Percentiles rank a stretch among this genome's conserved stretches.
Conservation (phyloP, 2,329 filamentous ascomycete species). For the Ceratocystis eucalypticola region DNA sequence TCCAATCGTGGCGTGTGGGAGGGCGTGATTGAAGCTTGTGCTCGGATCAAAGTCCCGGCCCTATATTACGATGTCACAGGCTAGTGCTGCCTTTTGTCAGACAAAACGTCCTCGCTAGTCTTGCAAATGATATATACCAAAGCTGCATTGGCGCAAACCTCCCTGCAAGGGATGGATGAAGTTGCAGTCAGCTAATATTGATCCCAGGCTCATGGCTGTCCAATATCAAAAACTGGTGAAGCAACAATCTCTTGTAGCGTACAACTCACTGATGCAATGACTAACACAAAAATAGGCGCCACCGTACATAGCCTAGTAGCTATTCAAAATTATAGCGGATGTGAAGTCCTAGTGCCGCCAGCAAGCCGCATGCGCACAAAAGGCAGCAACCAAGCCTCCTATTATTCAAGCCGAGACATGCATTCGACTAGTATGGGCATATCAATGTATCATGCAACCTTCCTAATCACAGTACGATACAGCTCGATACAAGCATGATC, state of each 20-base stretch:
- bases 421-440: neutral
- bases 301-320: neutral
- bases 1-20: neutral
- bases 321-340: neutral
- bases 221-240: neutral
- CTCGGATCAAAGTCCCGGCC: neutral
- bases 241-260: neutral
- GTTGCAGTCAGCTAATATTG: too few relatives aligned
- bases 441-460: neutral
- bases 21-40: neutral
- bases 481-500: neutral
- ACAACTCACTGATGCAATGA: neutral
- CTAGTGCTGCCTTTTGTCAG: neutral
- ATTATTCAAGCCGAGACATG: neutral
- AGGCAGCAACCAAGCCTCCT: neutral
- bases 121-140: neutral
- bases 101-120: neutral
- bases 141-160: neutral
- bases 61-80: neutral
- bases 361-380: neutral
- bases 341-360: neutral
- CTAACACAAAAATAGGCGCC: neutral
- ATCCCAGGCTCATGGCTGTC: too few relatives aligned
- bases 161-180: neutral
- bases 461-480: neutral